A percentile compares a stretch with the other conserved stretches of the same genome.
phyloP scores from a whole-genome alignment of 2,329 filamentous ascomycete species.

The Verticillium nonalfalfae region DNA sequence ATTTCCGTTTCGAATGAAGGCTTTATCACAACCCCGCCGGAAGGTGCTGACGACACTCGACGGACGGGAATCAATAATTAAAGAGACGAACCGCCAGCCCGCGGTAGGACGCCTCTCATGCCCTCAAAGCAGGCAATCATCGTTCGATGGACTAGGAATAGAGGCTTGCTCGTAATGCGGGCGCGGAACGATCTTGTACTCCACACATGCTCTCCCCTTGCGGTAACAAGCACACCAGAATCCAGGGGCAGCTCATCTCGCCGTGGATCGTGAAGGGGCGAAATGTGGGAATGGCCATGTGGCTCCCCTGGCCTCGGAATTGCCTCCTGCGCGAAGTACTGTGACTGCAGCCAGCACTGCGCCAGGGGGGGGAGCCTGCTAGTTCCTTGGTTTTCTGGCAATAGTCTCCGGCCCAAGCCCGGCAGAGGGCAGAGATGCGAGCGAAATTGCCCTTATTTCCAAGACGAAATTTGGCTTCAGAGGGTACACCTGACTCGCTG shows the following conservation, averaged over 20 bases:
- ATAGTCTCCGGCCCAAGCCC: neutral
- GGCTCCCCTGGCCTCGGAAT: neutral
- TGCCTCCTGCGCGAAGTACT: neutral
- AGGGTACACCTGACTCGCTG: neutral
- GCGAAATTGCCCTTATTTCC: conserved; percentile 2
- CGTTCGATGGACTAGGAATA: neutral
- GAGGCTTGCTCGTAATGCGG: neutral
- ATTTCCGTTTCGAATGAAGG: neutral
- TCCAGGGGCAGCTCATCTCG: neutral
- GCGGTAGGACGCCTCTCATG: neutral
- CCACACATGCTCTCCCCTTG: neutral
- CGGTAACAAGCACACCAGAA: neutral
- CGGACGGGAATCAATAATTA: neutral
- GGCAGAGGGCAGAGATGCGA: neutral
- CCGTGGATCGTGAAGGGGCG: neutral
- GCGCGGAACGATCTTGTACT: neutral
- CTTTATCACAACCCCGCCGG: neutral
- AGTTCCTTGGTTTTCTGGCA: neutral
- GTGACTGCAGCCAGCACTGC: neutral
- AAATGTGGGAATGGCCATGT: neutral
- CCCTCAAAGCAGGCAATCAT: neutral
- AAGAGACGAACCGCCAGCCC: neutral
- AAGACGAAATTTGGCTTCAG: conserved; percentile 1
- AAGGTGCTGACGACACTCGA: neutral
- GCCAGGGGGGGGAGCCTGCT: neutral